Evolutionary conservation across 108 stramenopile species (phyloP).

Genomic region (Asterionellopsis glacialis): DNA sequence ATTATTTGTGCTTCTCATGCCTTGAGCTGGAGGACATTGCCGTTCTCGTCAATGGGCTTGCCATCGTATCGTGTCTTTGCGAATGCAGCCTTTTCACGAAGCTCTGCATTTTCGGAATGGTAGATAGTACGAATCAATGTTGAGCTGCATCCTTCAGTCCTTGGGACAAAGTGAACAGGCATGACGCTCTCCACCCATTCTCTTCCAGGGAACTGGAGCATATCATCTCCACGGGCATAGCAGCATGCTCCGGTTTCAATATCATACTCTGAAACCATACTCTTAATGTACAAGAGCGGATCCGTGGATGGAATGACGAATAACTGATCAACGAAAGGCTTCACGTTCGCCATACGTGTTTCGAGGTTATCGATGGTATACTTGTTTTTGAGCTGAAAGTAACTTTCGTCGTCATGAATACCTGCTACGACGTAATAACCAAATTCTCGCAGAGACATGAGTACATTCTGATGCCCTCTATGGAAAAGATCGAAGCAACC

Average conservation of each 20-base stretch:
- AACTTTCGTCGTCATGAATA: constrained; percentile 57
- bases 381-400: constrained; percentile 59
- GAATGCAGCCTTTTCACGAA: constrained; percentile 48
- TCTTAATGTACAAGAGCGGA: constrained; percentile 41
- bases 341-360: constrained; percentile 47
- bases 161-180: constrained; percentile 60
- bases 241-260: constrained; percentile 53
- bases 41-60: constrained; percentile 54
- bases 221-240: constrained; percentile 60
- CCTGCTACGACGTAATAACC: constrained; percentile 52
- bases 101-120: constrained; percentile 32
- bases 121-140: constrained; percentile 55
- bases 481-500: constrained; percentile 67
- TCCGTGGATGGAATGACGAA: constrained; percentile 60
- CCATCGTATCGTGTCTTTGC: constrained; percentile 63
- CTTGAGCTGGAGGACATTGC: constrained; percentile 30
- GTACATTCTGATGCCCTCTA: constrained; percentile 55
- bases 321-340: constrained; percentile 50
- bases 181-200: constrained; percentile 56
- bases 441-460: constrained; percentile 48
- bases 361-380: constrained; percentile 59
- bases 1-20: too few relatives aligned
- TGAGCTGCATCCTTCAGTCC: constrained; percentile 49
- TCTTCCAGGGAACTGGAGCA: constrained; percentile 52
- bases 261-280: constrained; percentile 47